Conservation (phyloP, 805 yeast species). For the Starmera amethionina region DNA sequence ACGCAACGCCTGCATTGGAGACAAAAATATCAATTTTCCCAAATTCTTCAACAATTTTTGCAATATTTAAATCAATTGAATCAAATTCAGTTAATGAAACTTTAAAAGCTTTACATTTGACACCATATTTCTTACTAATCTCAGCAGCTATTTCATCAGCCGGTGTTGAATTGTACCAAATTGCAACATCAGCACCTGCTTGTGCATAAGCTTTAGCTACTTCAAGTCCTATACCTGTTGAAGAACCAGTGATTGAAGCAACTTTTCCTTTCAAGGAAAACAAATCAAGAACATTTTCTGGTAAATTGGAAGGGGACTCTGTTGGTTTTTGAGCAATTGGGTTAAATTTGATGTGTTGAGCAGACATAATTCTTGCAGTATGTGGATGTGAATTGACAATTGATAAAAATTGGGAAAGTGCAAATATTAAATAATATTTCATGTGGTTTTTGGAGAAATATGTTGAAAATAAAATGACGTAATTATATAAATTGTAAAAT, state of each 20-base stretch:
- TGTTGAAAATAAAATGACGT: no score
- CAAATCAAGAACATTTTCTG: constrained; percentile 48
- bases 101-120: constrained; percentile 49
- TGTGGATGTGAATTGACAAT: no score
- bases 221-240: constrained; percentile 75
- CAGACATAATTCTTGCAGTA: no score
- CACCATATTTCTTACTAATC: constrained; percentile 52
- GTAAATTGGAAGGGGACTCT: constrained; percentile 35
- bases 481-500: no score
- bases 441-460: no score
- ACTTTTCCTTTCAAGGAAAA: constrained; percentile 80
- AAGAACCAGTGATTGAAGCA: constrained; percentile 77
- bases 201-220: constrained; percentile 81
- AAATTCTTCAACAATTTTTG: constrained; percentile 49
- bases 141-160: constrained; percentile 33
- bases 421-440: no score
- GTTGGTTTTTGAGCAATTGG: constrained; percentile 27
- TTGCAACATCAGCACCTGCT: constrained; percentile 81
- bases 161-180: constrained; percentile 20
- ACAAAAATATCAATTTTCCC: constrained; percentile 71
- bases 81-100: constrained; percentile 22
- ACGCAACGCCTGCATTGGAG: constrained; percentile 85
- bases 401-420: no score
- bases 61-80: constrained; percentile 20
- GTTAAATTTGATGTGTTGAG: no score